Evolutionary conservation across 139 green algal species (phyloP), one percentile per base, ranked within the genome.

Genomic region (Helicosporidium sp.): DNA sequence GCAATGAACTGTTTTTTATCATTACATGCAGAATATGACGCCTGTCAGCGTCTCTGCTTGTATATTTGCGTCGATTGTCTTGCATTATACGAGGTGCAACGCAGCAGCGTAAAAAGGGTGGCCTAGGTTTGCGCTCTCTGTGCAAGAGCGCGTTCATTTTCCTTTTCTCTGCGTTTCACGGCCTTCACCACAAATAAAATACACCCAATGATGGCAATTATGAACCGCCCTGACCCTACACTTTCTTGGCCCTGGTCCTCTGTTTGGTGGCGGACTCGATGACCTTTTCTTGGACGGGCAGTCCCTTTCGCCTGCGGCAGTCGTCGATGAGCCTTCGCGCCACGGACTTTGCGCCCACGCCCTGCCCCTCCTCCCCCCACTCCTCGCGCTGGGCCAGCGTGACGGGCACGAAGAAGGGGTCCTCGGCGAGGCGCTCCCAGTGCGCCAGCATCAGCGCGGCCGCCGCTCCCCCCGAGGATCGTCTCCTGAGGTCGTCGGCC

Each of bases 381-480:
- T 99, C 89, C 66, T 99, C 89, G 2, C 86, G 65, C 69, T 97
- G 84, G 46, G 95, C 88, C 62, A 94, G 81, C 8, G 89, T 95
- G 2, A 63, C 79, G 7, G 85, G 89, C 37, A 86, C 70, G 49
- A 93, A 96, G 68, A 93, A 95, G 6, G 90, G 89, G 55, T 99
- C 89, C 18, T 85, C 73, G 61, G 76, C 63, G 25, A 96, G 57
- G 7, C 77, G 59, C 54, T 93, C 83, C 89, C 89, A 99, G 69
- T 99, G 89, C 37, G 64, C 85, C 6, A 97, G 66, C 67, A 93
- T 62, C 23, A 99, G 68, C 16, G 74, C 78, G 5, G 83, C 78
- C 8, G 68, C 73, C 5, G 88, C 85, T 1, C 72, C 84, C 19
- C 89, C 89, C 33, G 68, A 83, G 22, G 69, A 85, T 20, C 67